These are phyloP conservation scores for Eucalyptus erythrocorys DNA, from an alignment of 345 rosid genomes.

Conservation along the genomic window DNA sequence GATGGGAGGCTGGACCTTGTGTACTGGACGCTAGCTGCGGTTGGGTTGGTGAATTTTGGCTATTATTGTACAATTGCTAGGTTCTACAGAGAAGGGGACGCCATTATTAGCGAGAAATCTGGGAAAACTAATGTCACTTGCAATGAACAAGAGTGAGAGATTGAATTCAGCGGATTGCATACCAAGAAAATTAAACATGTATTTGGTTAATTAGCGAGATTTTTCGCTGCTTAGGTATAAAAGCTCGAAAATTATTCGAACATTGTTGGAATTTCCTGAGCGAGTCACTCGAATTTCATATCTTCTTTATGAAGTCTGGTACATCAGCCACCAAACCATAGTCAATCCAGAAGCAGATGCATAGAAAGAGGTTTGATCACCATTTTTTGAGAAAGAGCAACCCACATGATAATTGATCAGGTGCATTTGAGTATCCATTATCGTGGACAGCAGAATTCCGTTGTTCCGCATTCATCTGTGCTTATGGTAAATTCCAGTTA, in stretches of 20 bases:
- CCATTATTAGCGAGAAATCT: background rate
- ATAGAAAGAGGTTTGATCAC: too few species aligned
- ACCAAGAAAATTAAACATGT: background rate
- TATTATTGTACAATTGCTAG: conserved; percentile 24
- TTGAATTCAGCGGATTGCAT: background rate
- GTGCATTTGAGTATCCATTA: too few species aligned
- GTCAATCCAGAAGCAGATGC: too few species aligned
- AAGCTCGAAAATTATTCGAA: background rate
- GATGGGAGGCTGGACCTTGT: conserved; percentile 35
- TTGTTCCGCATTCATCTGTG: too few species aligned
- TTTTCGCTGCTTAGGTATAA: background rate
- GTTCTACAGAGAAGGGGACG: background rate
- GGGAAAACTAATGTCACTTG: background rate
- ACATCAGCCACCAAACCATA: too few species aligned
- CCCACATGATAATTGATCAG: too few species aligned
- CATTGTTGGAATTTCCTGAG: background rate
- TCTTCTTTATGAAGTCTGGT: background rate
- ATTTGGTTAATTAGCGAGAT: background rate
- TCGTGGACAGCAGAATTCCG: too few species aligned
- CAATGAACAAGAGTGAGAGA: background rate
- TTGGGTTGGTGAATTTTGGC: conserved; percentile 19
- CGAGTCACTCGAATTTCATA: background rate
- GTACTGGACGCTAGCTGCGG: conserved; percentile 21
- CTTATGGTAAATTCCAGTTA: too few species aligned
- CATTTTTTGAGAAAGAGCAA: too few species aligned